Percentiles rank a stretch among this genome's conserved stretches.
phyloP scores from a whole-genome alignment of 2,329 filamentous ascomycete genomes.

The Penicillium sp. region DNA sequence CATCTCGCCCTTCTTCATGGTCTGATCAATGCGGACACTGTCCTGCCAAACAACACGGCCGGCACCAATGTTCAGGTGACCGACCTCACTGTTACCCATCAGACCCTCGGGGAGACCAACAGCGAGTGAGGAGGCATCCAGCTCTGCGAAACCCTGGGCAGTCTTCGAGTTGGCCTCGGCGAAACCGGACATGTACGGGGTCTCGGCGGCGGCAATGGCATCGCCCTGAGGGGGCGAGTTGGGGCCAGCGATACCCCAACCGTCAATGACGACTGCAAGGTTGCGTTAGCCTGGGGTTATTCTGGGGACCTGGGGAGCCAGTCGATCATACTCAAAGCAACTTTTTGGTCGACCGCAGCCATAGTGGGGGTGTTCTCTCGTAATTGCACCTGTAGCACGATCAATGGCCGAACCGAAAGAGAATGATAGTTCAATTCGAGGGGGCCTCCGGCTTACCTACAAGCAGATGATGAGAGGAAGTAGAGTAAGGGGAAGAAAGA shows the following conservation, averaged over 20 bases:
- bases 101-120: slow-evolving; percentile 94
- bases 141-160: slow-evolving; percentile 82
- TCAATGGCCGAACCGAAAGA: slow-evolving; percentile 26
- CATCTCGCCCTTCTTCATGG: slow-evolving; percentile 83
- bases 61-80: slow-evolving; percentile 97
- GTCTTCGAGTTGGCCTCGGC: slow-evolving; percentile 67
- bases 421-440: slow-evolving; percentile 4
- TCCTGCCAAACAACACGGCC: slow-evolving; percentile 98
- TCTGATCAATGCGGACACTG: slow-evolving; percentile 93
- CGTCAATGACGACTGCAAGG: slow-evolving; percentile 90
- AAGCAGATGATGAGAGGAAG: slow-evolving; percentile 19
- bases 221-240: slow-evolving; percentile 86
- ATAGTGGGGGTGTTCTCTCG: slow-evolving; percentile 51
- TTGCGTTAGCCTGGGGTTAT: slow-evolving; percentile 20
- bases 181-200: slow-evolving; percentile 93
- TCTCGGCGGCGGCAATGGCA: slow-evolving; percentile 91
- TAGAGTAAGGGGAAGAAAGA: slow-evolving; percentile 17
- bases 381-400: slow-evolving; percentile 20
- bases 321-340: slow-evolving; percentile 64
- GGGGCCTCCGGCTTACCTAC: slow-evolving; percentile 13
- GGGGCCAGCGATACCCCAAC: slow-evolving; percentile 87
- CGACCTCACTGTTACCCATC: slow-evolving; percentile 99
- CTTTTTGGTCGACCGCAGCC: slow-evolving; percentile 71
- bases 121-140: slow-evolving; percentile 93
- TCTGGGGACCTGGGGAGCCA: slow-evolving; percentile 34